Conservation (phyloP, 2,329 filamentous ascomycete species). For the Incumbomyces lentus region DNA sequence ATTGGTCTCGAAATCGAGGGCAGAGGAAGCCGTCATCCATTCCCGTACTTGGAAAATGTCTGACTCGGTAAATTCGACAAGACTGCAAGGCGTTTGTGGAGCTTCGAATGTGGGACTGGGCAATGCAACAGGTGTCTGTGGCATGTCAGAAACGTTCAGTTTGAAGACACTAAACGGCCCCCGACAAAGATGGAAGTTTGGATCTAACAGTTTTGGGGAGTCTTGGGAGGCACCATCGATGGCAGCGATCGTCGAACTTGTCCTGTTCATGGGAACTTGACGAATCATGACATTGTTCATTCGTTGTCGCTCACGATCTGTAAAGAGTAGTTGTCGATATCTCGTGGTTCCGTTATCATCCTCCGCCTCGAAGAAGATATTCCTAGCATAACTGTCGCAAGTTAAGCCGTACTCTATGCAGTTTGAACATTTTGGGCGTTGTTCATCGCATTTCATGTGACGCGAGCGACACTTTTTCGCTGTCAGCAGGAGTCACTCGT, state of each 20-base stretch:
- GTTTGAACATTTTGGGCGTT: conserved; percentile 30
- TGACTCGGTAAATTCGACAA: neutral
- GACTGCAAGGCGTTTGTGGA: neutral
- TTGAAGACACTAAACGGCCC: conserved; percentile 12
- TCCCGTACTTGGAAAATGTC: neutral
- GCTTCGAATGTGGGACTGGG: neutral
- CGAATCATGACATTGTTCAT: conserved; percentile 30
- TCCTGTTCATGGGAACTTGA: conserved; percentile 23
- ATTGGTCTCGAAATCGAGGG: neutral
- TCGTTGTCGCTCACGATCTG: conserved; percentile 26
- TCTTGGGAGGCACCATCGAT: conserved; percentile 25
- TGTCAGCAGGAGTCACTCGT: neutral
- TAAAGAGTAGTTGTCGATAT: conserved; percentile 36
- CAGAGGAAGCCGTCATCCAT: neutral
- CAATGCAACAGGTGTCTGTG: neutral
- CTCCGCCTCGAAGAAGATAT: conserved; percentile 26
- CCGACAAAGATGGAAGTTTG: neutral
- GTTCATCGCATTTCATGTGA: conserved; percentile 38
- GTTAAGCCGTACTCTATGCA: conserved; percentile 28
- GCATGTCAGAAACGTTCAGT: neutral
- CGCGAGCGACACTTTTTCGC: conserved; percentile 28
- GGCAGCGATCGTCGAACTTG: conserved; percentile 14
- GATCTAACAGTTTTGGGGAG: neutral
- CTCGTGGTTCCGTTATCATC: conserved; percentile 19
- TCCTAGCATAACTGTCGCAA: conserved; percentile 34